Conservation (phyloP, 108 stramenopile species). For the Ochromonas danica region DNA sequence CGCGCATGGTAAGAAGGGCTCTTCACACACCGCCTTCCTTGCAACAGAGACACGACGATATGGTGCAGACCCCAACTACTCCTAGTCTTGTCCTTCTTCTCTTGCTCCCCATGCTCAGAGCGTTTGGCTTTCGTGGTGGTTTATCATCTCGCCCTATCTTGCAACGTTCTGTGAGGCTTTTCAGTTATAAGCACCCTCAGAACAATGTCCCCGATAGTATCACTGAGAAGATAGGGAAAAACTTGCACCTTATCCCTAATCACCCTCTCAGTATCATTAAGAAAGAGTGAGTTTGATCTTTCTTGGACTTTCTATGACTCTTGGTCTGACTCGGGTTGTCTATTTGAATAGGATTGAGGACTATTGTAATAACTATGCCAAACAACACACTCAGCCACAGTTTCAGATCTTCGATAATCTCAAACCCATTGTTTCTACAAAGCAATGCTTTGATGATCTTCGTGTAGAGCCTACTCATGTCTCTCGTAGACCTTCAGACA, state of each 20-base stretch:
- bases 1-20: too few relatives aligned
- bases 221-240: slow-evolving; percentile 68
- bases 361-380: slow-evolving; percentile 63
- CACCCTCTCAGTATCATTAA: slow-evolving; percentile 88
- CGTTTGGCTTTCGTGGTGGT: too few relatives aligned
- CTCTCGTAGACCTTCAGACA: slow-evolving; percentile 76
- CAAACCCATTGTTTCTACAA: slow-evolving; percentile 65
- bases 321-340: background rate
- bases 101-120: too few relatives aligned
- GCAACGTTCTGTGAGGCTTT: background rate
- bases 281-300: slow-evolving; percentile 39
- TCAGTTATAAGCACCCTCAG: slow-evolving; percentile 44
- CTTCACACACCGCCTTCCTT: too few relatives aligned
- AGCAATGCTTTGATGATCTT: slow-evolving; percentile 63
- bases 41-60: too few relatives aligned
- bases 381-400: slow-evolving; percentile 36
- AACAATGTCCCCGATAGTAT: slow-evolving; percentile 78
- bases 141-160: too few relatives aligned
- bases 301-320: slow-evolving; percentile 1
- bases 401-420: slow-evolving; percentile 54
- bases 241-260: slow-evolving; percentile 62
- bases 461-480: slow-evolving; percentile 84
- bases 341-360: slow-evolving; percentile 63
- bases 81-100: too few relatives aligned
- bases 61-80: too few relatives aligned